Evolutionary conservation across 208 protist genomes (phyloP).

Genomic region (Leishmania guyanensis): DNA sequence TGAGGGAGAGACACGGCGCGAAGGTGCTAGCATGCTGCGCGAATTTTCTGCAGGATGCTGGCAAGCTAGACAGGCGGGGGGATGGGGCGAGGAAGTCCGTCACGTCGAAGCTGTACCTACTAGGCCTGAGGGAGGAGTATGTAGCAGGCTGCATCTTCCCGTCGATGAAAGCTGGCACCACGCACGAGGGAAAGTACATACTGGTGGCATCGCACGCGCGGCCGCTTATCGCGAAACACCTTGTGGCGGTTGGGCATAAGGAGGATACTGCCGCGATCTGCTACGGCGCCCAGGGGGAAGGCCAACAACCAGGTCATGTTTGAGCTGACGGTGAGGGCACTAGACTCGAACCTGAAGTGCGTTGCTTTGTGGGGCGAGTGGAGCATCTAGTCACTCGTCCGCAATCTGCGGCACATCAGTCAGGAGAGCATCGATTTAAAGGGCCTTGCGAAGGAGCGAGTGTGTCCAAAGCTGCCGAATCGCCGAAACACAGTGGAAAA

Average conservation of each 20-base stretch:
- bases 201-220: not conserved
- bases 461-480: constrained; percentile 27
- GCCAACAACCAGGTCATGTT: constrained; percentile 35
- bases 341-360: constrained; percentile 35
- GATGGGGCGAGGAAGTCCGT: not conserved
- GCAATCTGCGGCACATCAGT: constrained; percentile 40
- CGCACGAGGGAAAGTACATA: not conserved
- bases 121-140: not conserved
- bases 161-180: not conserved
- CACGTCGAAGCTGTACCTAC: not conserved
- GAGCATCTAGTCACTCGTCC: constrained; percentile 39
- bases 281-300: constrained; percentile 11
- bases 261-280: not conserved
- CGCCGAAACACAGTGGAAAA: constrained; percentile 5
- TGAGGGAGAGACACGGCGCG: not conserved
- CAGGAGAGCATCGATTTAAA: constrained; percentile 39
- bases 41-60: not conserved
- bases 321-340: constrained; percentile 39
- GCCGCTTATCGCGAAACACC: not conserved
- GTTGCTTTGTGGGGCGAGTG: constrained; percentile 37
- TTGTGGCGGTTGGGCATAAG: not conserved
- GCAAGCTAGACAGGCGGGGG: not conserved
- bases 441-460: constrained; percentile 32
- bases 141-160: not conserved
- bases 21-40: not conserved